A percentile compares a stretch with the other conserved stretches of the same genome.
Conservation (phyloP, 108 stramenopile species). For the Cyclotella choctawhatcheeana region DNA sequence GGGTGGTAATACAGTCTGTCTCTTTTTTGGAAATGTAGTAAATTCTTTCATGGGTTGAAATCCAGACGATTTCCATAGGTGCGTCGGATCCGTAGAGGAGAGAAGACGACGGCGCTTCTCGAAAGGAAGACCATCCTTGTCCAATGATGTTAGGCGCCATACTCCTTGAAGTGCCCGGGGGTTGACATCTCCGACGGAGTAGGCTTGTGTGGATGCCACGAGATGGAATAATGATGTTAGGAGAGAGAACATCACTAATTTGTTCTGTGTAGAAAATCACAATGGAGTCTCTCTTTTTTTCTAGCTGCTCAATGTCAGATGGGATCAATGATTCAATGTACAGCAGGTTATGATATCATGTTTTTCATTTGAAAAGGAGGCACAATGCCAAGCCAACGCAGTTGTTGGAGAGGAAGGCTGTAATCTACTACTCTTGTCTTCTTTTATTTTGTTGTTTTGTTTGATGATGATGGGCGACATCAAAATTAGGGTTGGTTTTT, state of each 20-base stretch:
- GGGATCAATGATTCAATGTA: no score
- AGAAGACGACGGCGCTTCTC: constrained; percentile 36
- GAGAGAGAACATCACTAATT: neutral
- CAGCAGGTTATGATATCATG: no score
- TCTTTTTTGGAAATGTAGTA: constrained; percentile 71
- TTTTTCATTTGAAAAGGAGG: neutral
- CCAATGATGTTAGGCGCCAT: constrained; percentile 62
- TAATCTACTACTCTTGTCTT: no score
- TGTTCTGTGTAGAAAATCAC: neutral
- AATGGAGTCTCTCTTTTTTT: no score
- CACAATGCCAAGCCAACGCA: neutral
- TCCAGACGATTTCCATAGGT: constrained; percentile 28
- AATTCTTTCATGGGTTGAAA: constrained; percentile 79
- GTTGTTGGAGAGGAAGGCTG: neutral
- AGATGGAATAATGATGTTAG: neutral
- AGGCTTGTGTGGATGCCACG: constrained; percentile 7
- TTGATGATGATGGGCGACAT: constrained; percentile 5
- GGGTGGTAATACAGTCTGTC: neutral
- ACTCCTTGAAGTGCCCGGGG: constrained; percentile 76
- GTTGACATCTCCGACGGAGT: constrained; percentile 61
- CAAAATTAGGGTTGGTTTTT: constrained; percentile 1
- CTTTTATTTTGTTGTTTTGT: neutral
- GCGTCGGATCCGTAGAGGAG: constrained; percentile 25
- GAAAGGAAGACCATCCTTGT: constrained; percentile 47
- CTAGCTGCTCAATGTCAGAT: no score